These are phyloP conservation scores for Teunomyces stri DNA, from an alignment of 805 yeast genomes.

Conservation along the genomic window DNA sequence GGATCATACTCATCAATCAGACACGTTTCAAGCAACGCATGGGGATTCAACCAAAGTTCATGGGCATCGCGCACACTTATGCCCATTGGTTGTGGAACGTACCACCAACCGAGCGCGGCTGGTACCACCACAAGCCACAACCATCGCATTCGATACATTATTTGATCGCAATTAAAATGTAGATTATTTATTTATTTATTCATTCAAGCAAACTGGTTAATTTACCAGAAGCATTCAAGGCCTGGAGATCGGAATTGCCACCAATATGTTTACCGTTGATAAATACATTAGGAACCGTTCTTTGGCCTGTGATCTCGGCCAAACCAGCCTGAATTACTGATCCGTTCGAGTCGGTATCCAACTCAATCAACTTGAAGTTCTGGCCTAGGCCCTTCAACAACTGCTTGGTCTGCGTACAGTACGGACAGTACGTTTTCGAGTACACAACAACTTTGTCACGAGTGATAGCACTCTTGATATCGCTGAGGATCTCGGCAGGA, in stretches of 20 bases:
- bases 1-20: slow-evolving; percentile 22
- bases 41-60: background rate
- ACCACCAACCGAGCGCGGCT: background rate
- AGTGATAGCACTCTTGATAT: slow-evolving; percentile 9
- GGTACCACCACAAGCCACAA: too few relatives aligned
- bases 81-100: slow-evolving; percentile 3
- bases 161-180: too few relatives aligned
- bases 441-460: slow-evolving; percentile 19
- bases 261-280: slow-evolving; percentile 39
- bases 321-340: slow-evolving; percentile 28
- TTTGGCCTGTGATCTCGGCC: slow-evolving; percentile 31
- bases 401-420: slow-evolving; percentile 42
- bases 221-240: slow-evolving; percentile 22
- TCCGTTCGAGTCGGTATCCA: slow-evolving; percentile 27
- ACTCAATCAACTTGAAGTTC: slow-evolving; percentile 27
- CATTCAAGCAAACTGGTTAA: slow-evolving; percentile 11
- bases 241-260: slow-evolving; percentile 36
- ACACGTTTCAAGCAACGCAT: background rate
- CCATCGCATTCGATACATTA: too few relatives aligned
- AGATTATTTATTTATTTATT: too few relatives aligned
- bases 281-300: slow-evolving; percentile 37
- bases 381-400: slow-evolving; percentile 14
- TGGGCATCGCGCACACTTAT: slow-evolving; percentile 2
- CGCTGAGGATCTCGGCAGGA: slow-evolving; percentile 9
- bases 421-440: slow-evolving; percentile 44